phyloP scores from a whole-genome alignment of 2,329 filamentous ascomycete species.

The Plenodomus tracheiphilus region DNA sequence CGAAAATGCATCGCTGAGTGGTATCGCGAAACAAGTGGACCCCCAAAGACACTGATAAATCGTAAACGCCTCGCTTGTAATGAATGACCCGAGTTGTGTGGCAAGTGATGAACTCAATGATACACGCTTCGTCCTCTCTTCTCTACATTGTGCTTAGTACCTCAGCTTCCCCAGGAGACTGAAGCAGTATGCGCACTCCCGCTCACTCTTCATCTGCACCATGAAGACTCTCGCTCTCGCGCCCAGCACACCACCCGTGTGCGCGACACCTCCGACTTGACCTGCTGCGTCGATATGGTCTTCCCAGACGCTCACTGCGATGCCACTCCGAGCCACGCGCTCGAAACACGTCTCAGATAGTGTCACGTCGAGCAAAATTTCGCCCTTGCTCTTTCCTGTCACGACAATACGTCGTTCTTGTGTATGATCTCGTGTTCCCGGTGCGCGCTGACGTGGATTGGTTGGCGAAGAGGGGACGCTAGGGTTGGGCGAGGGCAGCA shows the following conservation, averaged over 20 bases:
- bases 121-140: no score
- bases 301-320: slow-evolving; percentile 88
- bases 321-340: slow-evolving; percentile 78
- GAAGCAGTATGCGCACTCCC: slow-evolving; percentile 55
- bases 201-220: slow-evolving; percentile 59
- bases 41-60: no score
- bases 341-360: slow-evolving; percentile 84
- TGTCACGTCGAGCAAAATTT: slow-evolving; percentile 78
- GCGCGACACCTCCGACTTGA: slow-evolving; percentile 64
- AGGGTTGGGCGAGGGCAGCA: slow-evolving; percentile 67
- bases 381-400: slow-evolving; percentile 67
- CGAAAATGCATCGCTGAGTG: no score
- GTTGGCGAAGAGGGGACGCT: slow-evolving; percentile 36
- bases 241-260: slow-evolving; percentile 60
- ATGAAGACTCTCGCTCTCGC: slow-evolving; percentile 65
- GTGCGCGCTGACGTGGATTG: slow-evolving; percentile 36
- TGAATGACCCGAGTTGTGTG: no score
- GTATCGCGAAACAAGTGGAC: no score
- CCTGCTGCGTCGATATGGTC: slow-evolving; percentile 48
- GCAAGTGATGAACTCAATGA: no score
- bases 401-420: slow-evolving; percentile 86
- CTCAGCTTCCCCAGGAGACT: slow-evolving; percentile 54
- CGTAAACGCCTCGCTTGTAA: no score
- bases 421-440: slow-evolving; percentile 47
- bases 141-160: slow-evolving; percentile 38